These are phyloP conservation scores for Phaseolus lunatus DNA, from an alignment of 306 rosid genomes.

Conservation along the genomic window DNA sequence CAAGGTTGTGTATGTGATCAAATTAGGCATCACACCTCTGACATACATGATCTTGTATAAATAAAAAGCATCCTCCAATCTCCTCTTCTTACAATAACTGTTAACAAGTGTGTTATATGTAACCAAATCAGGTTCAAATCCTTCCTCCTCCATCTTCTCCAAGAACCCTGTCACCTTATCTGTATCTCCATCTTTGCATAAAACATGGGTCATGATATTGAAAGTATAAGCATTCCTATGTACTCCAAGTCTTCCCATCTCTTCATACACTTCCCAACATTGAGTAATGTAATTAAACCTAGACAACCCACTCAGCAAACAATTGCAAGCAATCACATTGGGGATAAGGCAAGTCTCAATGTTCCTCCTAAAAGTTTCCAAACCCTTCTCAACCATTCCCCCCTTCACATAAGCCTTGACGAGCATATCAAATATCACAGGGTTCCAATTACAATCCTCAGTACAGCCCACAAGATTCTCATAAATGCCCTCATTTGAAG, in stretches of 20 bases:
- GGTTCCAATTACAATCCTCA: conserved; percentile 87
- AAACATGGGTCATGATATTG: conserved; percentile 75
- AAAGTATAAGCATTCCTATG: conserved; percentile 80
- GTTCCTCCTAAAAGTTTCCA: conserved; percentile 63
- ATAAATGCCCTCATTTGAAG: conserved; percentile 58
- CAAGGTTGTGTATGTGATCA: conserved; percentile 75
- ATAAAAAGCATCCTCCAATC: conserved; percentile 79
- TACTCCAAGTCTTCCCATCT: conserved; percentile 83
- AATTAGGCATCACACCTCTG: conserved; percentile 78
- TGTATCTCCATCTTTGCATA: conserved; percentile 76
- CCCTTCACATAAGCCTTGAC: conserved; percentile 80
- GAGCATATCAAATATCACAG: conserved; percentile 75
- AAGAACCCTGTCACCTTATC: conserved; percentile 77
- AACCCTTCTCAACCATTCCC: conserved; percentile 71
- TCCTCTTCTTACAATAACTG: conserved; percentile 81
- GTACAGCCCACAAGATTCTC: conserved; percentile 54
- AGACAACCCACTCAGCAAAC: conserved; percentile 67
- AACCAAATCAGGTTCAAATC: conserved; percentile 84
- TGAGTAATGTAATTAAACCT: conserved; percentile 56
- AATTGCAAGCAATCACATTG: conserved; percentile 71
- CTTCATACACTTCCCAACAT: conserved; percentile 88
- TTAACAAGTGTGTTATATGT: conserved; percentile 77
- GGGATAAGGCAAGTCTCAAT: conserved; percentile 69
- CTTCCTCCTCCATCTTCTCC: conserved; percentile 94
- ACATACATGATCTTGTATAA: conserved; percentile 81